Evolutionary conservation across 441 rosid genomes (phyloP).

Genomic region (Erysimum pusillum): DNA sequence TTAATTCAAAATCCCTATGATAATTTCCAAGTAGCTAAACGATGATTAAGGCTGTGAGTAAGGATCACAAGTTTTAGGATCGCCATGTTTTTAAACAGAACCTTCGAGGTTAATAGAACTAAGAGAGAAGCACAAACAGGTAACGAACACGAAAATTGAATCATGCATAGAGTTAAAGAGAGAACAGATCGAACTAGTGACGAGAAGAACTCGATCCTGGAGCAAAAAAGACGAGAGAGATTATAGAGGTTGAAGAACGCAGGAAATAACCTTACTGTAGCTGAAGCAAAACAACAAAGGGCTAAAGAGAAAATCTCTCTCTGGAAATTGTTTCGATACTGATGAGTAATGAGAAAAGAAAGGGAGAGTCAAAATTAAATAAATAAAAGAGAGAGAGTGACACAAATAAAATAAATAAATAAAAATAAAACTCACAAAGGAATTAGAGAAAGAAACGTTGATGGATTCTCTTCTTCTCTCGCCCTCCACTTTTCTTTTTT

Average conservation of each 20-base stretch:
- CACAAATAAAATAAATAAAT: neutral
- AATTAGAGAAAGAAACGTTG: constrained; percentile 39
- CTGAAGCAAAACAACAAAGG: constrained; percentile 10
- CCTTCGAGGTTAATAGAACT: neutral
- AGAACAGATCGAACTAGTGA: constrained; percentile 17
- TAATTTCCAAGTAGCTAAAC: constrained; percentile 6
- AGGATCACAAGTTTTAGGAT: constrained; percentile 16
- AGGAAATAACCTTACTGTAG: constrained; percentile 27
- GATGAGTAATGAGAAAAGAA: neutral
- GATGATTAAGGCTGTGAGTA: neutral
- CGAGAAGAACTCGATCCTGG: constrained; percentile 1
- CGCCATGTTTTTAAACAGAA: neutral
- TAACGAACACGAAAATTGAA: constrained; percentile 31
- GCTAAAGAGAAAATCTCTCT: neutral
- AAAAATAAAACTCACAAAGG: neutral
- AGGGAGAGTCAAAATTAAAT: neutral
- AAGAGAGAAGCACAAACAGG: constrained; percentile 12
- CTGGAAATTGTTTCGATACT: neutral
- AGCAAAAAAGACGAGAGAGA: neutral
- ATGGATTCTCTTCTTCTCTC: constrained; percentile 37
- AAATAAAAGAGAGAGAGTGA: neutral
- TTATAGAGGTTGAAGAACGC: neutral
- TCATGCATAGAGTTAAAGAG: constrained; percentile 36
- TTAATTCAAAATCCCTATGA: constrained; percentile 1
- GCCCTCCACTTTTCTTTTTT: constrained; percentile 31